These are phyloP conservation scores for Clonostachys solani DNA, from an alignment of 2,329 filamentous ascomycete genomes.

Conservation along the genomic window DNA sequence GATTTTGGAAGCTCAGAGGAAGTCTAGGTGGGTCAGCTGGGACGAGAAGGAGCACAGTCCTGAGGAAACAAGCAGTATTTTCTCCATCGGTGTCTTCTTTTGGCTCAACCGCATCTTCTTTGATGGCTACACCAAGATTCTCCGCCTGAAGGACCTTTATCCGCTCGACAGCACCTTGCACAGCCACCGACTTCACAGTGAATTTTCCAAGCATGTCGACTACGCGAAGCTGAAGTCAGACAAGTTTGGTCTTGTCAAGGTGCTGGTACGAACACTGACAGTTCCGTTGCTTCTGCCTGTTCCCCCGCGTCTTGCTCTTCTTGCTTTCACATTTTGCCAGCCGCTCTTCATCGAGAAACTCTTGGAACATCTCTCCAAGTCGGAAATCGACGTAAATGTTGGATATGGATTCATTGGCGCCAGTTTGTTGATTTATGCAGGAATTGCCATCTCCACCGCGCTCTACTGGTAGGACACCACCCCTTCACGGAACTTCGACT, in stretches of 20 bases:
- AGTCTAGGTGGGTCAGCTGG: constrained; percentile 31
- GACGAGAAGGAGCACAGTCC: constrained; percentile 28
- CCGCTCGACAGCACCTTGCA: constrained; percentile 23
- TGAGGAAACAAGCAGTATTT: constrained; percentile 26
- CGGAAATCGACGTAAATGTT: constrained; percentile 11
- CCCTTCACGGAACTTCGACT: too few relatives aligned
- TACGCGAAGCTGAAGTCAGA: constrained; percentile 4
- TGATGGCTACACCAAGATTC: constrained; percentile 24
- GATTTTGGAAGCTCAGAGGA: constrained; percentile 29
- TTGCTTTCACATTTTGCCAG: constrained; percentile 35
- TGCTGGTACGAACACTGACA: constrained; percentile 16
- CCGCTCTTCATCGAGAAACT: constrained; percentile 35
- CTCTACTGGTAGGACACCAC: constrained; percentile 16
- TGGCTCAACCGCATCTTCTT: constrained; percentile 29
- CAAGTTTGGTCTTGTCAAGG: constrained; percentile 19
- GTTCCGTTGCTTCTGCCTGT: constrained; percentile 26
- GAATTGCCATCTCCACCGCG: constrained; percentile 30
- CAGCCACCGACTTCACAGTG: constrained; percentile 5
- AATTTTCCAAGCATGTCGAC: constrained; percentile 2
- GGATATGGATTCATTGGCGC: constrained; percentile 39
- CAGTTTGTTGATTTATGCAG: constrained; percentile 28
- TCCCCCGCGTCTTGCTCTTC: constrained; percentile 26
- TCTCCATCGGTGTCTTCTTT: constrained; percentile 20
- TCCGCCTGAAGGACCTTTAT: constrained; percentile 25
- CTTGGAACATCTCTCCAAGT: constrained; percentile 21